These are phyloP conservation scores for Crithidia acanthocephali DNA, from an alignment of 208 protist species.

Conservation along the genomic window DNA sequence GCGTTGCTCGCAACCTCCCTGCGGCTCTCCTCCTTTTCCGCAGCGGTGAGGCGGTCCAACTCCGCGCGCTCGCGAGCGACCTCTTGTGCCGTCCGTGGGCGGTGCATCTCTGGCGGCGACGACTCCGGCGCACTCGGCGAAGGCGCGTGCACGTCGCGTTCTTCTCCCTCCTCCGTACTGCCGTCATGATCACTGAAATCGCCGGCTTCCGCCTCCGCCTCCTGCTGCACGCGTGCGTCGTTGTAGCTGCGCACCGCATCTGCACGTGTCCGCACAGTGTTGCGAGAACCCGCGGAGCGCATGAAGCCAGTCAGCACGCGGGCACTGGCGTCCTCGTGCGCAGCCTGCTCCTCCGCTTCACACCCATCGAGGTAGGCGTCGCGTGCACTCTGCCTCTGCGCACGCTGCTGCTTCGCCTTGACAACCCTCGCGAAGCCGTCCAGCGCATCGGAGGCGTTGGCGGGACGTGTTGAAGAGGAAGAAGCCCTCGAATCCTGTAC, in stretches of 20 bases:
- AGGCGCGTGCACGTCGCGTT: too few relatives aligned
- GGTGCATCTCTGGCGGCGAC: not conserved
- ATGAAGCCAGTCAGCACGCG: conserved; percentile 30
- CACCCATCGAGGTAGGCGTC: conserved; percentile 29
- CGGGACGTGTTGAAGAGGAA: not conserved
- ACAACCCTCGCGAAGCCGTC: not conserved
- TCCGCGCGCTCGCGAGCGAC: not conserved
- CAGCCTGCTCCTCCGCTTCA: conserved; percentile 5
- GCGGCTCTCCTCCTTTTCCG: not conserved
- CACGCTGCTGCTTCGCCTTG: conserved; percentile 27
- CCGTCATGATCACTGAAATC: too few relatives aligned
- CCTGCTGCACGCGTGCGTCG: conserved; percentile 25
- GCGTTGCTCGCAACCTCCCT: not conserved
- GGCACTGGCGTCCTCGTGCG: conserved; percentile 24
- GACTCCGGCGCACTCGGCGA: not conserved
- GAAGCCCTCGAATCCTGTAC: not conserved
- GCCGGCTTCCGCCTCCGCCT: not conserved
- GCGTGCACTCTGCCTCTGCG: conserved; percentile 14
- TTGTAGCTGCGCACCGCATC: conserved; percentile 20
- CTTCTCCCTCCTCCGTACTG: not conserved
- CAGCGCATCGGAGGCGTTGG: not conserved
- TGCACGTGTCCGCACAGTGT: conserved; percentile 5
- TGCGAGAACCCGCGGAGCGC: conserved; percentile 26
- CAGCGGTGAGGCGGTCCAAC: not conserved
- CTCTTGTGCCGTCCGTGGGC: conserved; percentile 1